Conservation (phyloP, 352 stramenopile genomes). For the Phytophthora megakarya region DNA sequence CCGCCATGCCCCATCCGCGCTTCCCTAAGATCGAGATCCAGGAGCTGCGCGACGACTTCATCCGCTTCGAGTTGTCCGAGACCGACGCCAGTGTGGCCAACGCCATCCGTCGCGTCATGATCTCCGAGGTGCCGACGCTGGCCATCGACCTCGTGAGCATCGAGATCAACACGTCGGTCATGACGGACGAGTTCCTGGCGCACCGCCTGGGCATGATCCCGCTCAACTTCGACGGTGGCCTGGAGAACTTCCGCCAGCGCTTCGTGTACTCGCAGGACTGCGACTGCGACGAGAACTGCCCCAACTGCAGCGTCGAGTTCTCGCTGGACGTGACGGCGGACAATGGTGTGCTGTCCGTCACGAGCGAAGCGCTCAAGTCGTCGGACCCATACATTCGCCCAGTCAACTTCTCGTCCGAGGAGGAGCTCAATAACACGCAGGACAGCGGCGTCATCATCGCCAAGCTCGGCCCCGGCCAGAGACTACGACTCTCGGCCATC, state of each 20-base stretch:
- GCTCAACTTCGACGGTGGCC: slow-evolving; percentile 85
- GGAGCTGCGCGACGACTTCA: slow-evolving; percentile 94
- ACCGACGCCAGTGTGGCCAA: slow-evolving; percentile 98
- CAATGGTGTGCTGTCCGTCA: slow-evolving; percentile 72
- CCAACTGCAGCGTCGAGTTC: slow-evolving; percentile 97
- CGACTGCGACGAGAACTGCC: slow-evolving; percentile 96
- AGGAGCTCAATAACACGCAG: slow-evolving; percentile 94
- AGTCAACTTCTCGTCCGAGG: slow-evolving; percentile 87
- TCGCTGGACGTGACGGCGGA: slow-evolving; percentile 93
- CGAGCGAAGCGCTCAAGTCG: slow-evolving; percentile 79
- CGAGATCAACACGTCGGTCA: slow-evolving; percentile 96
- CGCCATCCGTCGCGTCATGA: slow-evolving; percentile 97
- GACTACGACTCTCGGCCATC: slow-evolving; percentile 94
- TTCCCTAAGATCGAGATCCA: slow-evolving; percentile 95
- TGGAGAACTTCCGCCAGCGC: slow-evolving; percentile 90
- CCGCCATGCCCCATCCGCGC: slow-evolving; percentile 79
- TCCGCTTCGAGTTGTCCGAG: slow-evolving; percentile 97
- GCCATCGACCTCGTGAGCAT: slow-evolving; percentile 99
- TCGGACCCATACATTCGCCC: slow-evolving; percentile 86
- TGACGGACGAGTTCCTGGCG: slow-evolving; percentile 99
- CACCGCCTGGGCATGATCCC: slow-evolving; percentile 98
- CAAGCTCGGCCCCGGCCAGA: slow-evolving; percentile 95
- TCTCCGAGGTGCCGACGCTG: slow-evolving; percentile 97
- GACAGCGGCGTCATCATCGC: slow-evolving; percentile 97
- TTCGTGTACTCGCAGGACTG: slow-evolving; percentile 91